Conservation (phyloP, 2,329 filamentous ascomycete genomes). For the Hymenoscyphus fraxineus region DNA sequence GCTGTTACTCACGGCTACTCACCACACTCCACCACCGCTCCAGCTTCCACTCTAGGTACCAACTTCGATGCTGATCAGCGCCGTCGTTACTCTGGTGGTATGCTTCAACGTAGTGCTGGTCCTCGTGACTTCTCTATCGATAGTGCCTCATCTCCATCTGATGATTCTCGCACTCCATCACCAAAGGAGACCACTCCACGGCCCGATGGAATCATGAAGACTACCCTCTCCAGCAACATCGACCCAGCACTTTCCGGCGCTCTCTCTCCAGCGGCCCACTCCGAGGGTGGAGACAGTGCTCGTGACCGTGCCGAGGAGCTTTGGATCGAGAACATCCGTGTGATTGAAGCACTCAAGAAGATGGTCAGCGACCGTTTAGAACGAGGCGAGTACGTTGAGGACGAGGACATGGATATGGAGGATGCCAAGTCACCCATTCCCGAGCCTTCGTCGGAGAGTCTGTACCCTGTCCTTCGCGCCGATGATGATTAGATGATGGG, state of each 20-base stretch:
- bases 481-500: conserved; percentile 13
- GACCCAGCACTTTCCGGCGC: conserved; percentile 37
- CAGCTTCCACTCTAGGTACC: conserved; percentile 65
- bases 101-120: conserved; percentile 57
- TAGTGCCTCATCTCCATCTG: conserved; percentile 23
- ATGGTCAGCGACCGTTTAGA: conserved; percentile 56
- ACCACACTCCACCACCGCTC: conserved; percentile 61
- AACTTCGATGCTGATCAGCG: conserved; percentile 61
- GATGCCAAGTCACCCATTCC: conserved; percentile 14
- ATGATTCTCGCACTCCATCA: conserved; percentile 28
- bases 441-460: conserved; percentile 12
- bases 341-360: conserved; percentile 58
- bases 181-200: conserved; percentile 29
- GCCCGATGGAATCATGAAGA: conserved; percentile 42
- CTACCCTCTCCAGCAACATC: conserved; percentile 31
- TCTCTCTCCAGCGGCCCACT: conserved; percentile 53
- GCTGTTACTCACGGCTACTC: conserved; percentile 67
- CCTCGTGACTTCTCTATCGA: conserved; percentile 37
- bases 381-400: conserved; percentile 48
- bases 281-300: conserved; percentile 48
- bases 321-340: conserved; percentile 64
- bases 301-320: conserved; percentile 59
- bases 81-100: conserved; percentile 62
- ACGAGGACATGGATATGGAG: conserved; percentile 22
- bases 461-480: conserved; percentile 17